Base-by-base conservation (phyloP, 1,284 basidiomycete genomes). In the Coniophora puteana region DNA sequence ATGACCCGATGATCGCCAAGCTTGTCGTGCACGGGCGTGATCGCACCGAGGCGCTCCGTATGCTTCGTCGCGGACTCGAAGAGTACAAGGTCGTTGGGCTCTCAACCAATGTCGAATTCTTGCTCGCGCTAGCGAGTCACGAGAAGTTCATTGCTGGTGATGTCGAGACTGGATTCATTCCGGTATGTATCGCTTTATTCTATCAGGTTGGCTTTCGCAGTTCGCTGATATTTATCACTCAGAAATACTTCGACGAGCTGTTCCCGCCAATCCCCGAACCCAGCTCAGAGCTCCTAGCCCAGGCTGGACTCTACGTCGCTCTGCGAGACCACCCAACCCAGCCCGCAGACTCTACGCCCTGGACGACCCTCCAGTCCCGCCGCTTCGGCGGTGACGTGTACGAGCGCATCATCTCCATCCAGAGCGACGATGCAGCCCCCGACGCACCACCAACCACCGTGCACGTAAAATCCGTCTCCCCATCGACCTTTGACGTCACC, bases 1-100 rank as follows among this genome's bases (percentile, higher is more conserved):
- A 97, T 61, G 93, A 97, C 55, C 92, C 93, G 0, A 89, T 96
- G 83, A 94, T 94, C 47, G 83, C 91, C 21, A 93, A 93, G 58
- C 79, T 96, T n/a, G 86, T 96, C 30, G 91, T 91, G 8, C 89
- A 93, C 52, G 93, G 89, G 10, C 68, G 80, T 26, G 89, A 95
- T 62, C 75, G 93, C n/a, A 79, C 78, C 2, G 89, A 93, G 55
- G 93, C 93, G 0, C 63, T 97, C 47, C 72, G 89, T 8, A 72
- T 90, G 53, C 72, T 96, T 44, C 68, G 86, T 8, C 80, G 81
- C 39, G 92, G 90, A 5, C 64, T 96, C 34, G 86, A 87, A 41
- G 83, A 93, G 54, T 97, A 95, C 59, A 80, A 88, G 55, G 86
- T 96, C 39, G 91, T 93, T 0, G 93, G 93, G 11, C 87, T 94